Conservation (phyloP, 2,329 filamentous ascomycete genomes). For the Verticillium klebahnii region DNA sequence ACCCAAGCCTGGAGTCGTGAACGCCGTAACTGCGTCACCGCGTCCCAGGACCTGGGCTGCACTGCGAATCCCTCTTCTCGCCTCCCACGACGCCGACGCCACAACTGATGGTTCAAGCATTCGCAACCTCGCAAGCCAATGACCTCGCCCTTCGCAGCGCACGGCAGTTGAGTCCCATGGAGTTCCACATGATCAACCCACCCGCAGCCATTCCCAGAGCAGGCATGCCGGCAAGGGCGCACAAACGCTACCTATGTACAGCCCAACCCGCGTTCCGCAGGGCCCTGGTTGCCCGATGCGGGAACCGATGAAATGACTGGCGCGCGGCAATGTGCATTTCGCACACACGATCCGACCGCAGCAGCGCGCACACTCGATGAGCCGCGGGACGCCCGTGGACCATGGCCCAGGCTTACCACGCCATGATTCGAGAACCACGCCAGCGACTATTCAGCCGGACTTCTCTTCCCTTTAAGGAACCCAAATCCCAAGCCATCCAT, state of each 20-base stretch:
- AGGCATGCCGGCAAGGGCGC: not conserved
- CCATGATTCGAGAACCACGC: not conserved
- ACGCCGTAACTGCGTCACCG: too few species aligned
- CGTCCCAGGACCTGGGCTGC: not conserved
- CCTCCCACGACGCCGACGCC: not conserved
- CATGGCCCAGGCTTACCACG: not conserved
- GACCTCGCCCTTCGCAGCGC: not conserved
- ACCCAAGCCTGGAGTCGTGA: too few species aligned
- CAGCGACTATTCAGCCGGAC: not conserved
- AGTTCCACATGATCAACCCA: not conserved
- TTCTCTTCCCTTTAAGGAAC: not conserved
- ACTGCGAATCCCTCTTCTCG: not conserved
- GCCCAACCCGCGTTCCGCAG: not conserved
- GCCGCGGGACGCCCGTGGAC: not conserved
- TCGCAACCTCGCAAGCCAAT: not conserved
- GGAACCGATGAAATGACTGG: not conserved
- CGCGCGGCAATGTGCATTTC: conserved; percentile 3
- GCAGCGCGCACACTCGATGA: not conserved
- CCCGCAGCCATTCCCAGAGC: not conserved
- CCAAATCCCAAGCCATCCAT: not conserved
- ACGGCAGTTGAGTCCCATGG: not conserved
- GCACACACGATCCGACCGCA: not conserved
- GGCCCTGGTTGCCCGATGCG: not conserved
- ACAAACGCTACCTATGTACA: not conserved
- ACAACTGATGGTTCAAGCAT: not conserved